Percentiles rank a stretch among this genome's conserved stretches.
These are phyloP conservation scores for Fraxinus americana DNA, from an alignment of 257 asterid genomes.

Conservation along the genomic window DNA sequence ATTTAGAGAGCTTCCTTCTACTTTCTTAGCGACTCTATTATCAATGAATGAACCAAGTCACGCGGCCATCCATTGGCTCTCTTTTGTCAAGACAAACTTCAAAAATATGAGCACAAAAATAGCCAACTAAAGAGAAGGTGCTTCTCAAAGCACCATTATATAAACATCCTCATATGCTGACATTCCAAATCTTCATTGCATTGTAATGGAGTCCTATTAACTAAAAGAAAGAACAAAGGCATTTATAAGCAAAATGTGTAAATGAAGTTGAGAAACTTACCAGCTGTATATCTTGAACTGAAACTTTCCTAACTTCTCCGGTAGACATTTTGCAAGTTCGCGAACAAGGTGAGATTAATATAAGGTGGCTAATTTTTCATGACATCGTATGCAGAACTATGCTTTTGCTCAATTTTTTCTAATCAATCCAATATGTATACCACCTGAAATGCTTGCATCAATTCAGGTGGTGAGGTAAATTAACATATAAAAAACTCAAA, in stretches of 20 bases:
- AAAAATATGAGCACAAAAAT: not conserved
- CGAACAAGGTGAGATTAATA: not conserved
- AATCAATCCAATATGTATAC: not conserved
- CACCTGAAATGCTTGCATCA: conserved; percentile 29
- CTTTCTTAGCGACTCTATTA: not conserved
- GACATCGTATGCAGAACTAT: conserved; percentile 4
- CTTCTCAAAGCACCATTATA: not conserved
- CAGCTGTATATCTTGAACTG: conserved; percentile 55
- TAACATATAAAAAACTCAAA: not conserved
- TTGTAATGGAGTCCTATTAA: not conserved
- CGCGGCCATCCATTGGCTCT: not conserved
- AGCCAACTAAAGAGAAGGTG: not conserved
- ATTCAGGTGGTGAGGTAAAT: conserved; percentile 1
- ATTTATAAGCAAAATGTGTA: not conserved
- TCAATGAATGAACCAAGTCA: not conserved
- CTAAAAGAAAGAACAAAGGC: not conserved
- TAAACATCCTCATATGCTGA: not conserved
- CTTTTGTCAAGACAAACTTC: not conserved
- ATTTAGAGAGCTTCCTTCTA: not conserved
- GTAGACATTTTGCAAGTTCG: conserved; percentile 37
- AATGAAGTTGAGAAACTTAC: conserved; percentile 32
- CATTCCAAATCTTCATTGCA: not conserved
- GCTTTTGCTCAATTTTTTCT: too few species aligned
- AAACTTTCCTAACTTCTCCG: conserved; percentile 37
- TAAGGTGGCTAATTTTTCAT: conserved; percentile 21